These are phyloP conservation scores for Ramalina peruviana DNA, from an alignment of 495 filamentous ascomycete species.

Conservation along the genomic window DNA sequence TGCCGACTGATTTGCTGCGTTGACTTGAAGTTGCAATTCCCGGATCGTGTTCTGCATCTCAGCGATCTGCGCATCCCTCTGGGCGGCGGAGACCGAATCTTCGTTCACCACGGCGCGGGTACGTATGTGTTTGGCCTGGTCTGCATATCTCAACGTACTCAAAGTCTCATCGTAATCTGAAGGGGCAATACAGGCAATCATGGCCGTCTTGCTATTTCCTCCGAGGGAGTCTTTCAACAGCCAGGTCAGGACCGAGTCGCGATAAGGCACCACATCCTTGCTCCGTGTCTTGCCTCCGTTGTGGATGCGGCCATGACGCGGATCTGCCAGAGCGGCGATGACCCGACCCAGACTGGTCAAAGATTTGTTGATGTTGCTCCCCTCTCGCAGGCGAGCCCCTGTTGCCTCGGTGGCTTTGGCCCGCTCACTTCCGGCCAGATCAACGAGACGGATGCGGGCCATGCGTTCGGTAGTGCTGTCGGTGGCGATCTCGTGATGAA, in stretches of 20 bases:
- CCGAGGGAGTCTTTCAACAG: conserved; percentile 88
- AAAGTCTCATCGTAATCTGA: conserved; percentile 96
- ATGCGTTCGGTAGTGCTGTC: conserved; percentile 92
- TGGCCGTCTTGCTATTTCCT: conserved; percentile 93
- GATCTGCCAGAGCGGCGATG: conserved; percentile 90
- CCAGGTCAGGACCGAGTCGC: conserved; percentile 96
- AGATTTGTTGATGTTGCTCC: conserved; percentile 97
- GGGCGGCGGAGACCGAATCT: conserved; percentile 70
- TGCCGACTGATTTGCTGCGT: conserved; percentile 20
- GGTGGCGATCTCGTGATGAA: conserved; percentile 82
- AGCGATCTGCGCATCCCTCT: conserved; percentile 83
- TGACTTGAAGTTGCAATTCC: conserved; percentile 61
- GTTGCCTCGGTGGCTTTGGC: conserved; percentile 94
- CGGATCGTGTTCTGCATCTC: conserved; percentile 93
- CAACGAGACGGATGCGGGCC: conserved; percentile 86
- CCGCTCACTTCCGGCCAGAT: conserved; percentile 87
- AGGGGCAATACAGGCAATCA: conserved; percentile 95
- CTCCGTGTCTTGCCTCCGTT: conserved; percentile 32
- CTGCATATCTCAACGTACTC: conserved; percentile 88
- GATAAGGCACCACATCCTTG: conserved; percentile 76
- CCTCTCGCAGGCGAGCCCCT: conserved; percentile 77
- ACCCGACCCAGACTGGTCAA: conserved; percentile 90
- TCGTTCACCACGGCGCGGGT: conserved; percentile 95
- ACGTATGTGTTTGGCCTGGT: conserved; percentile 94
- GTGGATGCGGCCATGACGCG: conserved; percentile 39